These are phyloP conservation scores for Camellia granthamiana DNA, from an alignment of 148 eudicot genomes.

Conservation along the genomic window DNA sequence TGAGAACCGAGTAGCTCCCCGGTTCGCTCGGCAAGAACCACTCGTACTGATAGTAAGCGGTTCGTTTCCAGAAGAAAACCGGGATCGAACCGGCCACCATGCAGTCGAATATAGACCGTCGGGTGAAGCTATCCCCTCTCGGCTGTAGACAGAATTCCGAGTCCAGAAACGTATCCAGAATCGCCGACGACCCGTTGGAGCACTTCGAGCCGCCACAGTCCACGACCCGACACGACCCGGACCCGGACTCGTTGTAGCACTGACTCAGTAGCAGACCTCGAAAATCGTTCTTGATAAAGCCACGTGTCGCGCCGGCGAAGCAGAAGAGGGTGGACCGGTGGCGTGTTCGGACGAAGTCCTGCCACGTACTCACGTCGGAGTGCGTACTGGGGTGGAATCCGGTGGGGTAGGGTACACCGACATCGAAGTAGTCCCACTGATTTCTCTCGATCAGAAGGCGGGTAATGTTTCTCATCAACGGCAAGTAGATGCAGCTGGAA, in stretches of 20 bases:
- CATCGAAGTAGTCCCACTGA: slow-evolving; percentile 64
- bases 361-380: slow-evolving; percentile 43
- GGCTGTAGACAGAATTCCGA: slow-evolving; percentile 90
- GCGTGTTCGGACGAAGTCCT: slow-evolving; percentile 43
- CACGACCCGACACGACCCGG: slow-evolving; percentile 57
- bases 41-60: slow-evolving; percentile 79
- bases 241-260: slow-evolving; percentile 42
- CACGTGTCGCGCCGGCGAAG: slow-evolving; percentile 86
- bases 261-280: slow-evolving; percentile 56
- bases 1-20: slow-evolving; percentile 83
- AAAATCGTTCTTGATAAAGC: slow-evolving; percentile 60
- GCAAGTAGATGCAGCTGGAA: slow-evolving; percentile 43
- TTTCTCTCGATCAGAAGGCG: slow-evolving; percentile 54
- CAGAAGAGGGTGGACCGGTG: slow-evolving; percentile 45
- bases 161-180: slow-evolving; percentile 62
- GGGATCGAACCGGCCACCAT: slow-evolving; percentile 96
- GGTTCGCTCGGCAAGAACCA: slow-evolving; percentile 82
- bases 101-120: slow-evolving; percentile 86
- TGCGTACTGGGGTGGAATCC: slow-evolving; percentile 61
- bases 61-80: slow-evolving; percentile 83
- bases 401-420: slow-evolving; percentile 73
- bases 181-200: slow-evolving; percentile 51
- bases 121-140: slow-evolving; percentile 83
- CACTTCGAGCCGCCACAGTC: slow-evolving; percentile 66
- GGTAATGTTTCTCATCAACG: slow-evolving; percentile 57